These are phyloP conservation scores for Ogataea glucozyma DNA, from an alignment of 805 yeast species.

Conservation along the genomic window DNA sequence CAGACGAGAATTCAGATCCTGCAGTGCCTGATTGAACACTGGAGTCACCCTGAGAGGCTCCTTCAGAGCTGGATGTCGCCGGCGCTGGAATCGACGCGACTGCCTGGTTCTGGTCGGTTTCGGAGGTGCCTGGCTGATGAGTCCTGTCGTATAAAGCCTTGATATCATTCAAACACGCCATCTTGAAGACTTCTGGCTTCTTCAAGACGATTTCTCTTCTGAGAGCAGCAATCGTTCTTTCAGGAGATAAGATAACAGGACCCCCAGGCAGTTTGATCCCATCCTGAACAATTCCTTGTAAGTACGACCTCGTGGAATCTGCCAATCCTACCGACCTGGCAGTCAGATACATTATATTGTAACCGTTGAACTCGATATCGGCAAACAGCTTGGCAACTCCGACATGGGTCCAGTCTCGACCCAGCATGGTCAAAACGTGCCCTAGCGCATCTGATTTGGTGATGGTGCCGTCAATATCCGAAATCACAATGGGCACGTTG, in stretches of 20 bases:
- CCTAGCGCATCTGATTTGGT: slow-evolving; percentile 98
- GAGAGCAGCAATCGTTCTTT: slow-evolving; percentile 93
- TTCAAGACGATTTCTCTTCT: slow-evolving; percentile 88
- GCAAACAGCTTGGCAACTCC: slow-evolving; percentile 91
- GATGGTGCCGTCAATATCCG: slow-evolving; percentile 97
- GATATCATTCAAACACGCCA: slow-evolving; percentile 92
- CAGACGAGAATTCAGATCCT: too few species aligned
- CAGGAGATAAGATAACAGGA: slow-evolving; percentile 94
- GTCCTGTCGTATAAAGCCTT: slow-evolving; percentile 55
- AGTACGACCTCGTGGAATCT: slow-evolving; percentile 83
- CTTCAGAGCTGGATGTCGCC: neutral
- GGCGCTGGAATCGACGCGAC: neutral
- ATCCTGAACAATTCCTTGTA: slow-evolving; percentile 75
- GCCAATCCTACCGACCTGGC: slow-evolving; percentile 96
- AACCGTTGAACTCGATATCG: slow-evolving; percentile 87
- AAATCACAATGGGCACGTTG: slow-evolving; percentile 85
- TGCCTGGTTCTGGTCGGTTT: neutral
- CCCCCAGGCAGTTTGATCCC: slow-evolving; percentile 78
- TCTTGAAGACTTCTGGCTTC: slow-evolving; percentile 97
- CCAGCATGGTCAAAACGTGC: slow-evolving; percentile 89
- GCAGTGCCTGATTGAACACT: neutral
- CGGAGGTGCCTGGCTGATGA: neutral
- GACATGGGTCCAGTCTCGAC: slow-evolving; percentile 96
- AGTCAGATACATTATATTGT: slow-evolving; percentile 89
- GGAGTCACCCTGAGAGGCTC: neutral